Evolutionary conservation across 768 basidiomycete genomes (phyloP).

Genomic region (Lactifluus pinguis): DNA sequence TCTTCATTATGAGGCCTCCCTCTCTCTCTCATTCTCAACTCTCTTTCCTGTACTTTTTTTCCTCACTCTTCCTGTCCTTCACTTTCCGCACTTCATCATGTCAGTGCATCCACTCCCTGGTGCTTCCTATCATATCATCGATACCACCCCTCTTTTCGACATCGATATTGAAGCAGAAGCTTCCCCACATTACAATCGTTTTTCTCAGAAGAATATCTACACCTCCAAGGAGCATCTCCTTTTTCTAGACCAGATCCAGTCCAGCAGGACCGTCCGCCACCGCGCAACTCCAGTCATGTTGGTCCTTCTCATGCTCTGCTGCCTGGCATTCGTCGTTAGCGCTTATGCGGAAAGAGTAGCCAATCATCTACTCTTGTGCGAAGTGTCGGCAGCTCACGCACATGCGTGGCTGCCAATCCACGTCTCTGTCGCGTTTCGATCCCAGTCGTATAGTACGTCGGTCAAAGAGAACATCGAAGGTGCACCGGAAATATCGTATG

Average conservation of each 20-base stretch:
- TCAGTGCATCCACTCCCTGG: conserved; percentile 2
- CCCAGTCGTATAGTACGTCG: not conserved
- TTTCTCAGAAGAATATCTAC: not conserved
- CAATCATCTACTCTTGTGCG: not conserved
- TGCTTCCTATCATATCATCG: conserved; percentile 6
- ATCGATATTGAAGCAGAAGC: conserved; percentile 1
- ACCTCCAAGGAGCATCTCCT: not conserved
- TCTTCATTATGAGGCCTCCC: too few relatives aligned
- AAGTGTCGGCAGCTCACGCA: not conserved
- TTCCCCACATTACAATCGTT: not conserved
- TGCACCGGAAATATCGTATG: not conserved
- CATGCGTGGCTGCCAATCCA: not conserved
- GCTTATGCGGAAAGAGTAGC: not conserved
- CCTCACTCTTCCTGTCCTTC: not conserved
- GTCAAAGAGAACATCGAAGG: not conserved
- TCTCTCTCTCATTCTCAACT: too few relatives aligned
- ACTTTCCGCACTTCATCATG: not conserved
- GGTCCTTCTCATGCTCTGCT: not conserved
- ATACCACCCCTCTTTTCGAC: not conserved
- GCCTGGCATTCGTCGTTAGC: conserved; percentile 1
- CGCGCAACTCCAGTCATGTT: not conserved
- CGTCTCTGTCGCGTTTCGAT: not conserved
- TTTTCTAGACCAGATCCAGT: not conserved
- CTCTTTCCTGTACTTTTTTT: not conserved
- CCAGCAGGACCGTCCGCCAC: not conserved